Evolutionary conservation across 1,284 basidiomycete species (phyloP), one percentile per base, ranked within the genome.

Genomic region (Leucoagaricus sp.): DNA sequence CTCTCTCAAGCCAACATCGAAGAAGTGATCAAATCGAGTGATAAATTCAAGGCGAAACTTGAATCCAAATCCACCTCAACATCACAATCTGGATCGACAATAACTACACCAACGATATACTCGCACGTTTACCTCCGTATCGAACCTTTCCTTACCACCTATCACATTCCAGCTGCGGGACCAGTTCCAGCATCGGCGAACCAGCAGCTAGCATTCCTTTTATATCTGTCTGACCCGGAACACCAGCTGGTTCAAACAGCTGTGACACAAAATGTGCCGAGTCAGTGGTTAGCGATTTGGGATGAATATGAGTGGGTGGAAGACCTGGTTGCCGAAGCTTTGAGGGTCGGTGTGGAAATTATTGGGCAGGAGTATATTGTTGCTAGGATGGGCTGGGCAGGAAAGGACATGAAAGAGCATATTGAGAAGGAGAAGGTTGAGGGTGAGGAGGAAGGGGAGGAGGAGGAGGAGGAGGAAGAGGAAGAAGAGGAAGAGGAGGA

Each of bases 251-350:
- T 79, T 5, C 88, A 89, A 67, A 85, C 85, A 6, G 92, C 91
- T 0, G 70, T 92, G 51, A 91, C 91, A 4, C 95, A 98, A 68
- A 81, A 85, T 6, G 80, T 94, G 10, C 93, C 95, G 0, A 80
- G 75, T 6, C 76, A 81, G 55, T 98, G 95, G 95, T 71, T 97
- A 53, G 84, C 87, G 1, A 77, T 96, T 31, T 94, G 92, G 84
- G 94, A 96, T 68, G 84, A 90, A 60, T 91, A 93, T 68, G 93
- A 96, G 51, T 98, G 96, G 96, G 94, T 97, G 4, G 96, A 98
- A 72, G 94, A 97, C 69, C 73, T 90, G 23, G 83, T 96, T 57
- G 94, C 94, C 1, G 95, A 96, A 65, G 82, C 86, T 0, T 75
- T 98, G 58, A 77, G 91, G 57, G 79, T 93, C 4, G 89, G 88